Evolutionary conservation across 2,329 filamentous ascomycete genomes (phyloP).

Genomic region (Septoria petroselini): DNA sequence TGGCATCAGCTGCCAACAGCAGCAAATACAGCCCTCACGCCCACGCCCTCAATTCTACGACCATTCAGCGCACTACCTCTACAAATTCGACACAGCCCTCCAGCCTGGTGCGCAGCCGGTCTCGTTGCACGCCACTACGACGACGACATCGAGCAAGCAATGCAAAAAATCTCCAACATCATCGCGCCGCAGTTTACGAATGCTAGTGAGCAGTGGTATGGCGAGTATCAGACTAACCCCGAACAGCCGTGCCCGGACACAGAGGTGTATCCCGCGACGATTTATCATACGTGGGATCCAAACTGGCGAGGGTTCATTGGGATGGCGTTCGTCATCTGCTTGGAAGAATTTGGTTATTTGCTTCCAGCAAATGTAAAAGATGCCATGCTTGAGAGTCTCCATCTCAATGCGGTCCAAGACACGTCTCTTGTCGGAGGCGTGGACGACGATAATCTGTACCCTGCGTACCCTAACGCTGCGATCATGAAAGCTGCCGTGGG

Average conservation of each 20-base stretch:
- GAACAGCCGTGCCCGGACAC: slow-evolving; percentile 59
- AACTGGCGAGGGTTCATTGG: slow-evolving; percentile 63
- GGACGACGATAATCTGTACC: slow-evolving; percentile 60
- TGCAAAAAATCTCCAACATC: slow-evolving; percentile 55
- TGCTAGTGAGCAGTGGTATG: slow-evolving; percentile 55
- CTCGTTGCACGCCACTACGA: slow-evolving; percentile 55
- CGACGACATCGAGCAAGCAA: slow-evolving; percentile 51
- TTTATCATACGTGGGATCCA: slow-evolving; percentile 59
- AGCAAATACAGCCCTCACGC: neutral
- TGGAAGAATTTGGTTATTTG: slow-evolving; percentile 57
- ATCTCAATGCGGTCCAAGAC: slow-evolving; percentile 58
- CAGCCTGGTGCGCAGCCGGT: slow-evolving; percentile 59
- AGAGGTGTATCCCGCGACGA: slow-evolving; percentile 48
- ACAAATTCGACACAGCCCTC: slow-evolving; percentile 47
- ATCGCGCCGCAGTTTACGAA: slow-evolving; percentile 55
- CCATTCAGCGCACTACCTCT: slow-evolving; percentile 51
- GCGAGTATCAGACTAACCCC: slow-evolving; percentile 54
- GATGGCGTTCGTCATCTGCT: slow-evolving; percentile 56
- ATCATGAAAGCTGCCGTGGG: slow-evolving; percentile 63
- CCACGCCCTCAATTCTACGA: slow-evolving; percentile 50
- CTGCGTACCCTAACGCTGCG: slow-evolving; percentile 58
- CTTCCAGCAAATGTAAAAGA: slow-evolving; percentile 41
- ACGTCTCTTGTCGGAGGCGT: slow-evolving; percentile 60
- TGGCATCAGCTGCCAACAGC: neutral
- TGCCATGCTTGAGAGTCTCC: slow-evolving; percentile 54